A percentile compares a stretch with the other conserved stretches of the same genome.
phyloP scores from a whole-genome alignment of 2,329 filamentous ascomycete species.

The Chrysoporthe austroafricana region DNA sequence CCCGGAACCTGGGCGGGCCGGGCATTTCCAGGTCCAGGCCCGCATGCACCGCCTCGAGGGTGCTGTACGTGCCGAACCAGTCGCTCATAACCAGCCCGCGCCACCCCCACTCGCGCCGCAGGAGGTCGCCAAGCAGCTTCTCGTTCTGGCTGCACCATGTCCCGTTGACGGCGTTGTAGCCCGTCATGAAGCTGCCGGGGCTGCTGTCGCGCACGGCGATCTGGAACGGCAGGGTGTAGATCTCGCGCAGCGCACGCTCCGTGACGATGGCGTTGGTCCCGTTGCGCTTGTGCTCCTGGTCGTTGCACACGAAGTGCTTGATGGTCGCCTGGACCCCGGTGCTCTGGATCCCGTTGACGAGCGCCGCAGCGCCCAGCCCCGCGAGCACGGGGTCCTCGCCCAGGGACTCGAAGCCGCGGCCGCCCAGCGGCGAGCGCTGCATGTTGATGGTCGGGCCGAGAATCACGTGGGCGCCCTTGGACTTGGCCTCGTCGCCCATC shows the following conservation, averaged over 20 bases:
- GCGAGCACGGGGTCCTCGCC: constrained; percentile 62
- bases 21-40: constrained; percentile 66
- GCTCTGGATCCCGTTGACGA: constrained; percentile 59
- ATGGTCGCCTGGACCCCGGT: constrained; percentile 60
- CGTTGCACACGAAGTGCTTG: constrained; percentile 66
- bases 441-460: constrained; percentile 68
- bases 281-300: constrained; percentile 62
- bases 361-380: constrained; percentile 56
- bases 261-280: constrained; percentile 59
- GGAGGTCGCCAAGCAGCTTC: constrained; percentile 53
- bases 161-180: constrained; percentile 63
- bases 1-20: constrained; percentile 55
- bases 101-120: constrained; percentile 62
- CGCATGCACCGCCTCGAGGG: constrained; percentile 52
- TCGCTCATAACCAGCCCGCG: constrained; percentile 62
- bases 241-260: constrained; percentile 60
- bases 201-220: constrained; percentile 55
- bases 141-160: constrained; percentile 58
- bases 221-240: constrained; percentile 63
- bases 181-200: constrained; percentile 61
- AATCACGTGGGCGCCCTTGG: constrained; percentile 61
- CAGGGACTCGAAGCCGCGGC: constrained; percentile 63
- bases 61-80: constrained; percentile 63
- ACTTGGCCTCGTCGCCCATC: constrained; percentile 58
- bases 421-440: constrained; percentile 62